Conservation (phyloP, 2,329 filamentous ascomycete species). For the Colletotrichum kahawae region DNA sequence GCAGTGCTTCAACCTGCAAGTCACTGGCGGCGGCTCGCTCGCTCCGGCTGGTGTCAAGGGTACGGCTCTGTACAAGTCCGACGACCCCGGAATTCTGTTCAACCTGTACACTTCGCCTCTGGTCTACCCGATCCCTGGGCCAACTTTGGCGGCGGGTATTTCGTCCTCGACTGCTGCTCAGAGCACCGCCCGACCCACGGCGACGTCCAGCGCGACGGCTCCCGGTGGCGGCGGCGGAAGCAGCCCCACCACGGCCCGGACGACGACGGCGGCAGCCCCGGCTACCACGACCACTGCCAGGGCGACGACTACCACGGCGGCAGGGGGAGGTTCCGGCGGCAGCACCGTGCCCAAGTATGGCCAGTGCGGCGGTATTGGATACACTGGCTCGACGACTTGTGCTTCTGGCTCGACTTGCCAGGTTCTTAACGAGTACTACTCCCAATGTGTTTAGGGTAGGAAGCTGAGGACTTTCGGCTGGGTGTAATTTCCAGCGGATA, state of each 20-base stretch:
- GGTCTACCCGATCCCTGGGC: conserved; percentile 36
- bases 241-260: conserved; percentile 3
- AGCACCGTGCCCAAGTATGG: conserved; percentile 33
- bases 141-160: conserved; percentile 26
- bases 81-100: conserved; percentile 39
- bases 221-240: conserved; percentile 20
- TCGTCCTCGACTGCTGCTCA: conserved; percentile 13
- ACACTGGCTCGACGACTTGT: conserved; percentile 40
- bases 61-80: conserved; percentile 38
- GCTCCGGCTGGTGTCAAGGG: conserved; percentile 36
- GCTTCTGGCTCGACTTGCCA: conserved; percentile 38
- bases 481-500: neutral
- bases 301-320: conserved; percentile 6
- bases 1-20: conserved; percentile 54
- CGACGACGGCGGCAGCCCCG: neutral
- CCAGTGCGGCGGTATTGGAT: conserved; percentile 43
- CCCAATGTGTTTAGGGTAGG: conserved; percentile 40
- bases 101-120: conserved; percentile 35
- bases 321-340: conserved; percentile 8
- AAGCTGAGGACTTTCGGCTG: rapidly evolving
- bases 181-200: conserved; percentile 7
- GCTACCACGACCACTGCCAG: conserved; percentile 1
- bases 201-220: conserved; percentile 13
- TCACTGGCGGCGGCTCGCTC: conserved; percentile 43
- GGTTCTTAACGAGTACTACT: conserved; percentile 43